Percentiles rank a stretch among this genome's conserved stretches.
Conservation (phyloP, 1,284 basidiomycete genomes). For the Austroboletus novae-zelandiae region DNA sequence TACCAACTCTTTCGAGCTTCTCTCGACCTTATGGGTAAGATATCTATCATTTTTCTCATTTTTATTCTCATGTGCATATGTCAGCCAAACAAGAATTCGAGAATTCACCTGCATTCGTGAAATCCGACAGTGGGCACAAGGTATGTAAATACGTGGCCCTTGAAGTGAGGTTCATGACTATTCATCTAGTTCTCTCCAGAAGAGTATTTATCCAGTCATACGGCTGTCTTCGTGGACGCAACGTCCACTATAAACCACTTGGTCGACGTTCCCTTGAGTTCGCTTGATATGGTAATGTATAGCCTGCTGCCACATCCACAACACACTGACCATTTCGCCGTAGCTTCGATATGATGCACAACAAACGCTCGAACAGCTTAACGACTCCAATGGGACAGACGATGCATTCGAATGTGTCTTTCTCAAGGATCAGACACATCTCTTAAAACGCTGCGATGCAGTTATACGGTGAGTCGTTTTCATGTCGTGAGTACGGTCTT, state of each 20-base stretch:
- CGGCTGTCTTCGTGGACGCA: conserved; percentile 76
- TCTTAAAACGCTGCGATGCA: conserved; percentile 63
- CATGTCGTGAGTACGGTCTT: neutral
- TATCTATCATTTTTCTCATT: neutral
- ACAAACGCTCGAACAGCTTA: conserved; percentile 64
- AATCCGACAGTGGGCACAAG: conserved; percentile 46
- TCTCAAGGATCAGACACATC: conserved; percentile 63
- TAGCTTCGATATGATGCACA: conserved; percentile 78
- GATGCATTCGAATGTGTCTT: conserved; percentile 80
- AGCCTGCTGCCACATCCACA: neutral
- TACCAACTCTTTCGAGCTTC: conserved; percentile 86
- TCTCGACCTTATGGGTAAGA: conserved; percentile 73
- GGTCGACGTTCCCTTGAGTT: conserved; percentile 69
- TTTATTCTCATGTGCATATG: conserved; percentile 7
- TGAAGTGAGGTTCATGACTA: conserved; percentile 4
- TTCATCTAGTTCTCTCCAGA: conserved; percentile 49
- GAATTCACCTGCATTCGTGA: conserved; percentile 65
- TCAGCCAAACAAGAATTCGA: conserved; percentile 72
- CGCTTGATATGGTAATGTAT: conserved; percentile 59
- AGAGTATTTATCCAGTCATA: conserved; percentile 50
- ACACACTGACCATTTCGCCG: neutral
- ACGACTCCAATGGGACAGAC: conserved; percentile 42
- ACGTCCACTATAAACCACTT: conserved; percentile 80
- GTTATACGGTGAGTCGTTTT: conserved; percentile 50
- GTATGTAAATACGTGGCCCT: conserved; percentile 32